Conservation (phyloP, 192 early-diverging fungal genomes). For the Entrophospora sp. region DNA sequence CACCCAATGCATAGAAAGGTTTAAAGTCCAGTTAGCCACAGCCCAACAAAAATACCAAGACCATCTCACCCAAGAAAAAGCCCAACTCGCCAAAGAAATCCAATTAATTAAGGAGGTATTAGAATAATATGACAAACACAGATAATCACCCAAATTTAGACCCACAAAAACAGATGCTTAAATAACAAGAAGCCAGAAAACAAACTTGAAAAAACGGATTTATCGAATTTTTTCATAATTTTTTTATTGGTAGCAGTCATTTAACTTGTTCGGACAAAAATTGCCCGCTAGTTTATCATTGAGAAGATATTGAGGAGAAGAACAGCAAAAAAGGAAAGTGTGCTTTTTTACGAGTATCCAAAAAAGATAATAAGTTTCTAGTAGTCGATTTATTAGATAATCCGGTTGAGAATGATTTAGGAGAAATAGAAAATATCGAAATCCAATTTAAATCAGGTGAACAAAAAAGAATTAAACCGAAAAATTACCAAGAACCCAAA, state of each 20-base stretch:
- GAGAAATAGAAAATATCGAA: not conserved
- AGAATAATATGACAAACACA: too few relatives aligned
- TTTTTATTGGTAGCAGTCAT: not conserved
- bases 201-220: too few relatives aligned
- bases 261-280: not conserved
- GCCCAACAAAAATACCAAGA: too few relatives aligned
- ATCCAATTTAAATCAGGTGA: not conserved
- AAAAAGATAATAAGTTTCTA: not conserved
- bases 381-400: not conserved
- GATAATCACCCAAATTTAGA: too few relatives aligned
- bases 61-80: too few relatives aligned
- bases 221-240: not conserved
- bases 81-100: too few relatives aligned
- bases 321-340: not conserved
- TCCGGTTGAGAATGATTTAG: not conserved
- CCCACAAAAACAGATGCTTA: too few relatives aligned
- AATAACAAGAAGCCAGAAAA: too few relatives aligned
- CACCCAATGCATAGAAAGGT: too few relatives aligned
- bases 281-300: not conserved
- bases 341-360: not conserved
- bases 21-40: too few relatives aligned
- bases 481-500: not conserved
- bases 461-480: not conserved
- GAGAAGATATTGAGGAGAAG: not conserved
- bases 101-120: too few relatives aligned